These are phyloP conservation scores for Cryphonectria japonica DNA, from an alignment of 2,329 filamentous ascomycete genomes.

Conservation along the genomic window DNA sequence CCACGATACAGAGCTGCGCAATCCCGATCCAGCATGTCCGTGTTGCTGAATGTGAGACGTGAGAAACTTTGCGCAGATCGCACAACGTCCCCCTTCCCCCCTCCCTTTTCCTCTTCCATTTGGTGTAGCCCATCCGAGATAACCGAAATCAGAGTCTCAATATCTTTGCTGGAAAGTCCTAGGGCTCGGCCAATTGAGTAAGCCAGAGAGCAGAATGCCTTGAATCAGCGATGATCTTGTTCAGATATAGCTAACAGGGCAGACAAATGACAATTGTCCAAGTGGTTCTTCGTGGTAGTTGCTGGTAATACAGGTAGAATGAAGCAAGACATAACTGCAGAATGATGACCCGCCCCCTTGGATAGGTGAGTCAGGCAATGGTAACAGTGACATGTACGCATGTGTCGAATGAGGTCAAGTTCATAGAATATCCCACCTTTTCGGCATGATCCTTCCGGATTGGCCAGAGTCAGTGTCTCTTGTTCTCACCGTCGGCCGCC, in stretches of 20 bases:
- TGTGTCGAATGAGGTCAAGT: neutral
- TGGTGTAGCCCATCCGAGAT: neutral
- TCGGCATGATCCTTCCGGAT: neutral
- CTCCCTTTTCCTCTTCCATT: neutral
- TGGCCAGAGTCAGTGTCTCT: constrained; percentile 11
- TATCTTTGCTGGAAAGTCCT: neutral
- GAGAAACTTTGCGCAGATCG: neutral
- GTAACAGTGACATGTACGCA: neutral
- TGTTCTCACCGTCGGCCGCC: constrained; percentile 10
- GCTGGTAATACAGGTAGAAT: constrained; percentile 9
- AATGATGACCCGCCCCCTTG: constrained; percentile 5
- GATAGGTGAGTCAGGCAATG: constrained; percentile 11
- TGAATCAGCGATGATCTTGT: constrained; percentile 13
- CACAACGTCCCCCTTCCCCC: neutral
- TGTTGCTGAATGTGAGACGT: constrained; percentile 9
- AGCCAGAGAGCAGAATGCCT: neutral
- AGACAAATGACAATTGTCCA: constrained; percentile 24
- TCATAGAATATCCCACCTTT: neutral
- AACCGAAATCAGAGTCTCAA: constrained; percentile 36
- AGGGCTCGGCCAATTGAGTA: constrained; percentile 10
- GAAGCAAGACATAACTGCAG: constrained; percentile 19
- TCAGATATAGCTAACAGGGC: neutral
- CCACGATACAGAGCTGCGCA: constrained; percentile 22
- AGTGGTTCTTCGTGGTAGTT: neutral
- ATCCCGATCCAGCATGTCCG: constrained; percentile 21